Evolutionary conservation across 768 basidiomycete species (phyloP).

Genomic region (Hygrophoropsis aurantiaca): DNA sequence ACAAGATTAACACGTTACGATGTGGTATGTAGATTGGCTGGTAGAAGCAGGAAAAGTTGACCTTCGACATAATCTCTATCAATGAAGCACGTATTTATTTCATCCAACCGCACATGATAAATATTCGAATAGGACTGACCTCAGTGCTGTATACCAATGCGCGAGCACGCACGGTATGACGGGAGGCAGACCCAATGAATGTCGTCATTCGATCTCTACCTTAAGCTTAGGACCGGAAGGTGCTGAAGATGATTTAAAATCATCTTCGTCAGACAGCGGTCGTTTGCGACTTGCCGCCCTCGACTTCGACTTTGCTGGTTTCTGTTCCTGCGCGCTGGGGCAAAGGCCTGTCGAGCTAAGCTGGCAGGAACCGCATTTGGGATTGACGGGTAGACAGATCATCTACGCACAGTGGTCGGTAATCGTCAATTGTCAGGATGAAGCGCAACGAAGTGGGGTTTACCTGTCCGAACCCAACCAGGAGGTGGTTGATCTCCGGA

Average conservation of each 20-base stretch:
- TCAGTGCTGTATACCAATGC: no score
- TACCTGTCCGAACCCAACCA: slow-evolving; percentile 88
- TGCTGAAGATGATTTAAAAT: no score
- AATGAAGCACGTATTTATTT: no score
- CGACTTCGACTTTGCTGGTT: no score
- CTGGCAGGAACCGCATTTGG: slow-evolving; percentile 64
- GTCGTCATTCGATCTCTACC: slow-evolving; percentile 39
- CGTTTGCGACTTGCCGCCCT: slow-evolving; percentile 10
- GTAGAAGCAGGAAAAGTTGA: no score
- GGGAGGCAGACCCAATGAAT: no score
- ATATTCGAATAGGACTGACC: no score
- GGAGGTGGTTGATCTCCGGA: slow-evolving; percentile 72
- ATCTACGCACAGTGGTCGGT: slow-evolving; percentile 38
- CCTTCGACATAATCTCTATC: no score
- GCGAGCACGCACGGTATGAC: no score
- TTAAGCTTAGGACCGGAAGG: slow-evolving; percentile 36
- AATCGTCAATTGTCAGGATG: neutral
- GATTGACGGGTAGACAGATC: slow-evolving; percentile 64
- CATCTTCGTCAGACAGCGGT: neutral
- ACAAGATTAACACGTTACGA: no score
- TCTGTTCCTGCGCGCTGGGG: slow-evolving; percentile 55
- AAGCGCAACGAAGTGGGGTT: slow-evolving; percentile 2
- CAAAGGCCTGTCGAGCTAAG: slow-evolving; percentile 57
- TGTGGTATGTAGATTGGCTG: no score
- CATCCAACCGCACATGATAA: no score